A percentile compares a stretch with the other conserved stretches of the same genome.
These are phyloP conservation scores for Alternaria arbusti DNA, from an alignment of 2,329 filamentous ascomycete genomes.

Conservation along the genomic window DNA sequence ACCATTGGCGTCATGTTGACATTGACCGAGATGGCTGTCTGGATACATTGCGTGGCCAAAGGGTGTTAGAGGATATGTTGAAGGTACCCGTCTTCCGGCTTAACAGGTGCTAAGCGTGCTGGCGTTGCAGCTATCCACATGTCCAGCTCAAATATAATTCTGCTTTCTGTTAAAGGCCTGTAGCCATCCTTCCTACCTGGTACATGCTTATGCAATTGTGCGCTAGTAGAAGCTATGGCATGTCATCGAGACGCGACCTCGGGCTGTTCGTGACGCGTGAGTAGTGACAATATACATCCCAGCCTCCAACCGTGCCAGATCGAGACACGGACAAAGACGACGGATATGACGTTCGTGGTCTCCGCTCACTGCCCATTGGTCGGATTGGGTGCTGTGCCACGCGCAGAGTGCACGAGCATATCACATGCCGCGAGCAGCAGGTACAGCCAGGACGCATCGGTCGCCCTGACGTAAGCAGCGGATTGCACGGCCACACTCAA, in stretches of 20 bases:
- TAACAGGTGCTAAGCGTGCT: background rate
- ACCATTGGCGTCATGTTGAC: background rate
- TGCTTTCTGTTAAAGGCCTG: background rate
- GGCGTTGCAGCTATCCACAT: background rate
- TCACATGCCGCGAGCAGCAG: conserved; percentile 12
- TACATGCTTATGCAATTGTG: background rate
- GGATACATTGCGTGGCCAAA: background rate
- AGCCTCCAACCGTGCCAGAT: background rate
- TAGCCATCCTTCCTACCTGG: background rate
- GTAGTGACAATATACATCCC: background rate
- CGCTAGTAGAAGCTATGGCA: background rate
- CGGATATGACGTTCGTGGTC: background rate
- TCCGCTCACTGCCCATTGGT: conserved; percentile 1
- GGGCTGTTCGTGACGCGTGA: background rate
- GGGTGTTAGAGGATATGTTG: background rate
- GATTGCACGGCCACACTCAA: background rate
- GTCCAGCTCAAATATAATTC: background rate
- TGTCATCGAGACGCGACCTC: background rate
- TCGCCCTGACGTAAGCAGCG: conserved; percentile 1
- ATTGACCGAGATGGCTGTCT: background rate
- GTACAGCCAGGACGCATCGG: background rate
- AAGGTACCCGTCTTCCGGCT: background rate
- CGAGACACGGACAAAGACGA: background rate
- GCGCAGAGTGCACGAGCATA: conserved; percentile 10
- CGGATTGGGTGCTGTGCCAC: conserved; percentile 8